phyloP scores from a whole-genome alignment of 331 rosid genomes.

The Malus hybrid region DNA sequence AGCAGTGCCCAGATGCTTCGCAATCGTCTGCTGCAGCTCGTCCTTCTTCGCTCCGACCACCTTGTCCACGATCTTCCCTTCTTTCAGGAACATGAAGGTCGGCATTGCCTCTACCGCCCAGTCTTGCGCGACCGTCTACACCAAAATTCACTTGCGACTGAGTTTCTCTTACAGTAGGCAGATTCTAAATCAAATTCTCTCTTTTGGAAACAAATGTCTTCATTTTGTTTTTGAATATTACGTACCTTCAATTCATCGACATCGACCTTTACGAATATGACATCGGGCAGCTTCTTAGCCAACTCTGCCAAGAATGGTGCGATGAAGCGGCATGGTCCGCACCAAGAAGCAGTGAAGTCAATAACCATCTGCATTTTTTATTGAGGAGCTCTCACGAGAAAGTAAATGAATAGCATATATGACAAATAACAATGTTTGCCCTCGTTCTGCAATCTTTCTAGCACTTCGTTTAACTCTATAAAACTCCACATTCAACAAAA shows the following conservation, averaged over 20 bases:
- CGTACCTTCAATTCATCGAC: conserved; percentile 84
- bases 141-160: background rate
- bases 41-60: conserved; percentile 93
- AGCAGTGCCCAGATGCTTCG: conserved; percentile 40
- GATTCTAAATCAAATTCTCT: background rate
- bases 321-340: conserved; percentile 92
- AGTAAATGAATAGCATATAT: no score
- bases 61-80: conserved; percentile 64
- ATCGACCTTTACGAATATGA: conserved; percentile 72
- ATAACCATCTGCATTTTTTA: conserved; percentile 60
- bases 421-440: no score
- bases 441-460: no score
- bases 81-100: conserved; percentile 80
- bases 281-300: conserved; percentile 55
- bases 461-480: no score
- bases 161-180: background rate
- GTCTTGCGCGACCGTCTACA: conserved; percentile 76
- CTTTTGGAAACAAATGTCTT: background rate
- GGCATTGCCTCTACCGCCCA: conserved; percentile 99
- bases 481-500: background rate
- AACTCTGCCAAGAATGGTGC: conserved; percentile 67
- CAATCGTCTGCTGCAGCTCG: conserved; percentile 56
- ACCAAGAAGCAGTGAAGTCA: conserved; percentile 96
- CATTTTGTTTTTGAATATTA: background rate
- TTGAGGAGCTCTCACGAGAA: background rate